Evolutionary conservation across 768 basidiomycete species (phyloP).

Genomic region (Collybiopsis luxurians): DNA sequence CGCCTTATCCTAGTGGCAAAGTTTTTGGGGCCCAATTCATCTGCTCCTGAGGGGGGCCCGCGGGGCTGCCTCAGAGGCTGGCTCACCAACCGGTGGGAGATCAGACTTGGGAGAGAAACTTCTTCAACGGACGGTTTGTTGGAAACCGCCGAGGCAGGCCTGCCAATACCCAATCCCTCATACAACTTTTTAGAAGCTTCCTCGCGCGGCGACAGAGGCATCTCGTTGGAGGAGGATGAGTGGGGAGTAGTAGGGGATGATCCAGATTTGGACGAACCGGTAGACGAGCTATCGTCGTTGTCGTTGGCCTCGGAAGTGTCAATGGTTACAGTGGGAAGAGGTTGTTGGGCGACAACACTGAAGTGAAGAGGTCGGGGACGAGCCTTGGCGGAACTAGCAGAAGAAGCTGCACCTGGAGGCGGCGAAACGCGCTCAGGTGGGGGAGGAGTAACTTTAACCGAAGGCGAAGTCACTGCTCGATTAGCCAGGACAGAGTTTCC

Average conservation of each 20-base stretch:
- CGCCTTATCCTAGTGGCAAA: constrained; percentile 85
- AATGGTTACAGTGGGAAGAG: constrained; percentile 54
- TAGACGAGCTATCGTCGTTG: constrained; percentile 57
- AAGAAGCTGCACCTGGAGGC: constrained; percentile 30
- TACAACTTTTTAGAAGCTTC: constrained; percentile 85
- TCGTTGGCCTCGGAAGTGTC: constrained; percentile 52
- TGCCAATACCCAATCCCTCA: constrained; percentile 84
- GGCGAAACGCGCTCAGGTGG: constrained; percentile 59
- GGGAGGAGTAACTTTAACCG: constrained; percentile 73
- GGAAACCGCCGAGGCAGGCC: constrained; percentile 48
- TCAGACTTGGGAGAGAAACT: constrained; percentile 20
- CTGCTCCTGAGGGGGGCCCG: constrained; percentile 83
- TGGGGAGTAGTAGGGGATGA: constrained; percentile 75
- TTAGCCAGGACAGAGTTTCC: constrained; percentile 70
- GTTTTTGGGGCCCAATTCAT: constrained; percentile 86
- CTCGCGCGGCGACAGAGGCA: constrained; percentile 79
- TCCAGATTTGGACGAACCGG: constrained; percentile 52
- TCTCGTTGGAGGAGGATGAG: constrained; percentile 60
- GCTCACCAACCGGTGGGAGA: constrained; percentile 59
- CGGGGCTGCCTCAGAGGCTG: constrained; percentile 83
- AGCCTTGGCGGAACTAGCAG: constrained; percentile 31
- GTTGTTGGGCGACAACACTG: constrained; percentile 45
- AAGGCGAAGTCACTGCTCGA: constrained; percentile 60
- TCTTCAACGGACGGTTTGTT: constrained; percentile 26
- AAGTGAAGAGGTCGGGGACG: constrained; percentile 73